Conservation (phyloP, 768 basidiomycete species). For the Leccinum broughii region DNA sequence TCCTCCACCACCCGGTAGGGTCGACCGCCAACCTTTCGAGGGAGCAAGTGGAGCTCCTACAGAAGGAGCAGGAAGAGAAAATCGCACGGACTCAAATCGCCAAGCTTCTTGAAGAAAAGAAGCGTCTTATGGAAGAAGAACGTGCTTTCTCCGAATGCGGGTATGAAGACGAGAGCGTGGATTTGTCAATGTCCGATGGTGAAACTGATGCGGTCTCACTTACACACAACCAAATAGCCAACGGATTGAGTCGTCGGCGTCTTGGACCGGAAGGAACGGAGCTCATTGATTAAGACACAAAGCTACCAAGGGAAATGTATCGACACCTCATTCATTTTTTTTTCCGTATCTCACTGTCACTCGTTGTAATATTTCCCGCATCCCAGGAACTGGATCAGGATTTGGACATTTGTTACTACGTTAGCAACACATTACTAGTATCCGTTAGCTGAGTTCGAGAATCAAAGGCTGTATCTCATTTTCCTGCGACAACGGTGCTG, state of each 20-base stretch:
- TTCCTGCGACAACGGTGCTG: not conserved
- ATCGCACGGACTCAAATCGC: slow-evolving; percentile 13
- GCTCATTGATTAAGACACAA: slow-evolving; percentile 14
- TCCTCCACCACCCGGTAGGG: slow-evolving; percentile 25
- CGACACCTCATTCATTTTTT: not conserved
- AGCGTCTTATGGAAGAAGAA: slow-evolving; percentile 9
- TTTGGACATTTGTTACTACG: not conserved
- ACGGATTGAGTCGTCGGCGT: slow-evolving; percentile 1
- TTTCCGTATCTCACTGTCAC: not conserved
- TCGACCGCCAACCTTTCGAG: slow-evolving; percentile 26
- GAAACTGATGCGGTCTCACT: not conserved
- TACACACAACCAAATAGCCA: not conserved
- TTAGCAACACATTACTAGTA: slow-evolving; percentile 1
- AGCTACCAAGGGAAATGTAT: not conserved
- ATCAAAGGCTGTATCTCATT: not conserved
- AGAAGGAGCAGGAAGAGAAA: slow-evolving; percentile 11
- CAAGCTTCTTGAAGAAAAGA: slow-evolving; percentile 16
- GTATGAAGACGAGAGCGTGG: slow-evolving; percentile 24
- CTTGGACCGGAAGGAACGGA: slow-evolving; percentile 28
- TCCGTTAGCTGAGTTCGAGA: not conserved
- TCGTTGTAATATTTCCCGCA: slow-evolving; percentile 4
- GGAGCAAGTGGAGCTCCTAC: slow-evolving; percentile 24
- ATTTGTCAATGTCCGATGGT: slow-evolving; percentile 1
- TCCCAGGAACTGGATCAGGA: slow-evolving; percentile 27
- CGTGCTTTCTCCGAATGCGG: slow-evolving; percentile 5